These are phyloP conservation scores for Candida schatavii DNA, from an alignment of 805 yeast species.

Conservation along the genomic window DNA sequence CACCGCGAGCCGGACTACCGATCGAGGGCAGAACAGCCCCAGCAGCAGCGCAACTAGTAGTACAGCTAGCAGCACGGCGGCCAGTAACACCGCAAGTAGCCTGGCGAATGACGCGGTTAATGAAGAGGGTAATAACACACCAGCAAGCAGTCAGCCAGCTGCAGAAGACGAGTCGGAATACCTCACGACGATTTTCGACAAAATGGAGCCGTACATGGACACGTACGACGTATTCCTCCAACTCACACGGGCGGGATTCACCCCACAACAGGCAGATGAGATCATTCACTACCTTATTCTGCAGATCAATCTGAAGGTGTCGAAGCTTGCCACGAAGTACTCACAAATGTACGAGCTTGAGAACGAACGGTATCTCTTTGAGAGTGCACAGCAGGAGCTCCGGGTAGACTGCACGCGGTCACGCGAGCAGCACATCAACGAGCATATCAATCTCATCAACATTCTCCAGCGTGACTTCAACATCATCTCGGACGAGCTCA, in stretches of 20 bases:
- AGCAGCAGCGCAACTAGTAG: too few relatives aligned
- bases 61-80: too few relatives aligned
- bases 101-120: too few relatives aligned
- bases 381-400: constrained; percentile 88
- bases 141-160: too few relatives aligned
- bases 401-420: constrained; percentile 72
- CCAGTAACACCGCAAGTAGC: too few relatives aligned
- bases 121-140: too few relatives aligned
- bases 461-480: constrained; percentile 70
- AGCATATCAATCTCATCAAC: constrained; percentile 62
- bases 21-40: too few relatives aligned
- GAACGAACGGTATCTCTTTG: constrained; percentile 83
- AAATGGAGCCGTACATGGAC: constrained; percentile 44
- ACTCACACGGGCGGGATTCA: constrained; percentile 56
- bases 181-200: constrained; percentile 58
- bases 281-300: constrained; percentile 49
- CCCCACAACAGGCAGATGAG: constrained; percentile 57
- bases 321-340: constrained; percentile 45
- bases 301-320: constrained; percentile 40
- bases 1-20: neutral
- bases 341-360: constrained; percentile 68
- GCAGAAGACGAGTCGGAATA: constrained; percentile 8
- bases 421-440: constrained; percentile 67
- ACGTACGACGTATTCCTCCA: constrained; percentile 53
- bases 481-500: constrained; percentile 71